Evolutionary conservation across 176 grass and related monocot genomes (phyloP), one percentile per base, ranked within the genome.

Genomic region (Eleusine coracana): DNA sequence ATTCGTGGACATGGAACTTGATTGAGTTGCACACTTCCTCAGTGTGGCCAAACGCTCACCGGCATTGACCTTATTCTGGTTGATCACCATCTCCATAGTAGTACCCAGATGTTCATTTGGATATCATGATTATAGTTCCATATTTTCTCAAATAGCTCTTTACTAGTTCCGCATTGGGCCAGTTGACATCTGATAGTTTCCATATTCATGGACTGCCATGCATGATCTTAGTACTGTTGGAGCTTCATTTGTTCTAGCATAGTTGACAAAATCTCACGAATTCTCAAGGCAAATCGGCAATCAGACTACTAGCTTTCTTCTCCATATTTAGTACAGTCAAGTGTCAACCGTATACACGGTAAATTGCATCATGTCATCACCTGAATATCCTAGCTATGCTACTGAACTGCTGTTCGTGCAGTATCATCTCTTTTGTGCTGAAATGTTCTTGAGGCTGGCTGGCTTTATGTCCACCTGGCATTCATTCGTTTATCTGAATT

Each of bases 401-500:
- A 34, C 31, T 34, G 31, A 34, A 34, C 31, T 34, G 31, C 31
- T 34, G 10, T 52, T 3, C 2, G 0, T 13, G 14, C 64, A 29
- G n/a, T 79, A 7, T 16, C 77, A 54, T 15, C 46, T 55, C 20
- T 80, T 80, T 68, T 68, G 20, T 40, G 77, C 31, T 6, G 11
- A 69, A 40, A 10, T 68, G 34, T 54, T 68, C 14, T 74, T 44
- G 27, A 6, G n/a, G 14, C 14, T 51, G 13, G 4, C 11, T 55
- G 2, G 10, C 44, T 11, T 9, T 46, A 1, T 37, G 31, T 34
- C 31, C 31, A 34, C 31, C 11, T 66, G 45, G 16, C 62, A 51
- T 80, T 8, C 46, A 73, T 0, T 8, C 38, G 13, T 66, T 28
- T 56, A 69, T 21, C 62, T 70, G 16, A 76, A 37, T 21, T 36